These are phyloP conservation scores for Penicillium coffeae DNA, from an alignment of 495 filamentous ascomycete species.

Conservation along the genomic window DNA sequence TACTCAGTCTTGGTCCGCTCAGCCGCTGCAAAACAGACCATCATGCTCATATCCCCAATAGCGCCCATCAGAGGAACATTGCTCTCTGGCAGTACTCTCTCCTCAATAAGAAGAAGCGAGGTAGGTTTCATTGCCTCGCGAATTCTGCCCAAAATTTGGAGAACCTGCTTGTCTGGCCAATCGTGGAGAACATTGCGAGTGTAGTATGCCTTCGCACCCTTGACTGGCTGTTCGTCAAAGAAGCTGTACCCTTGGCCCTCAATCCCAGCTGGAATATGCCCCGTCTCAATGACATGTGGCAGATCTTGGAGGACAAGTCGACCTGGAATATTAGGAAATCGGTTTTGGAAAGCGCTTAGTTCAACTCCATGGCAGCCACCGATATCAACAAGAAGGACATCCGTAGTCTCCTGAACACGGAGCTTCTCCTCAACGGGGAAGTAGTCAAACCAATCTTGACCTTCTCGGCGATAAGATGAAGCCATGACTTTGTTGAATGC, in stretches of 20 bases:
- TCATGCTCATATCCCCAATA: constrained; percentile 6
- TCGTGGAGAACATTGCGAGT: constrained; percentile 7
- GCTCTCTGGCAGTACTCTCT: constrained; percentile 1
- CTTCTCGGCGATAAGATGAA: not conserved
- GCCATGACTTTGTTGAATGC: constrained; percentile 6
- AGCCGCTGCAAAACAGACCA: constrained; percentile 1
- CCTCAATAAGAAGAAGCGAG: constrained; percentile 1
- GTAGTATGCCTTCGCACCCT: constrained; percentile 3
- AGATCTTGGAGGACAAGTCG: constrained; percentile 1
- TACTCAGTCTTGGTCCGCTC: constrained; percentile 1
- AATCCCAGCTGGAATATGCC: not conserved
- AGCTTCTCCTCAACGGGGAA: not conserved
- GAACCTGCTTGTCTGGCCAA: constrained; percentile 5
- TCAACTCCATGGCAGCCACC: constrained; percentile 1
- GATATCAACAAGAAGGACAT: constrained; percentile 1
- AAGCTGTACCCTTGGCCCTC: constrained; percentile 1
- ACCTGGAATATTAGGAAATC: not conserved
- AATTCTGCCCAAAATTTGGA: not conserved
- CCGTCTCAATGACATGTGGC: constrained; percentile 2
- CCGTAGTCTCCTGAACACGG: not conserved
- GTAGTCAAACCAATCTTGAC: constrained; percentile 1
- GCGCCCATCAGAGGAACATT: constrained; percentile 5
- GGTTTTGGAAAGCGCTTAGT: not conserved
- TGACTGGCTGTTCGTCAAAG: constrained; percentile 4
- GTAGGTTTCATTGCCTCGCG: not conserved